These are phyloP conservation scores for Noccaea bulbosa DNA, from an alignment of 345 rosid genomes.

Conservation along the genomic window DNA sequence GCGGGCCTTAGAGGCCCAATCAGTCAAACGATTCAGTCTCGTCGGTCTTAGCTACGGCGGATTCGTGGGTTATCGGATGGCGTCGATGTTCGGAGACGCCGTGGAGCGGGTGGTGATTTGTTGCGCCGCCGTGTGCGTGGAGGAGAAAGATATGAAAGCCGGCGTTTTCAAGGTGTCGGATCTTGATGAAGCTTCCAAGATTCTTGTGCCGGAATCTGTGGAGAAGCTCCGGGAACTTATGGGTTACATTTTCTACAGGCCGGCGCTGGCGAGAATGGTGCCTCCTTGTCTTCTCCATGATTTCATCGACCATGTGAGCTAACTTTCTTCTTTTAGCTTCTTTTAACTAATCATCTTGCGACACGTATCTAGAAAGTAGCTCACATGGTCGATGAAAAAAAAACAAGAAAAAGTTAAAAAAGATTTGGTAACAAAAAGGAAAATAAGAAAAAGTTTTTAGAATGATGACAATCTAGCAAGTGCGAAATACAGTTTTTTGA, in stretches of 20 bases:
- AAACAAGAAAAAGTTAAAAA: too few relatives aligned
- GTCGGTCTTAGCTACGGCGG: slow-evolving; percentile 92
- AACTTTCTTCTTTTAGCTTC: slow-evolving; percentile 21
- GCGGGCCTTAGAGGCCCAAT: slow-evolving; percentile 61
- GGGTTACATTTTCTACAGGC: slow-evolving; percentile 51
- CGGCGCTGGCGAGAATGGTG: slow-evolving; percentile 48
- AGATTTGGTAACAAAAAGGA: too few relatives aligned
- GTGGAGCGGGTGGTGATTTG: slow-evolving; percentile 75
- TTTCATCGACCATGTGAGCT: slow-evolving; percentile 54
- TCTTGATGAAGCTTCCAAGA: slow-evolving; percentile 67
- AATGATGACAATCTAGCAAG: slow-evolving; percentile 32
- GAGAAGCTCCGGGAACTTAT: slow-evolving; percentile 62
- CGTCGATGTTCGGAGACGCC: slow-evolving; percentile 60
- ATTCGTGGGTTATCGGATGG: slow-evolving; percentile 77
- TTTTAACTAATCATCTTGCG: not conserved
- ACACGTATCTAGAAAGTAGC: too few relatives aligned
- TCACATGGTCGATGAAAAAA: too few relatives aligned
- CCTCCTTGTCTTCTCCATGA: slow-evolving; percentile 65
- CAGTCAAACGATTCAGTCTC: slow-evolving; percentile 55
- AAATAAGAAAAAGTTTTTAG: not conserved
- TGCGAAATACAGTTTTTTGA: not conserved
- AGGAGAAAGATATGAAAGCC: slow-evolving; percentile 70
- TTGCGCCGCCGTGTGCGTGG: slow-evolving; percentile 76
- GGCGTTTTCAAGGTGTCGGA: slow-evolving; percentile 65
- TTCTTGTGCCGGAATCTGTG: slow-evolving; percentile 70